Evolutionary conservation across 2,329 filamentous ascomycete genomes (phyloP).

Genomic region (Fusarium sp.): DNA sequence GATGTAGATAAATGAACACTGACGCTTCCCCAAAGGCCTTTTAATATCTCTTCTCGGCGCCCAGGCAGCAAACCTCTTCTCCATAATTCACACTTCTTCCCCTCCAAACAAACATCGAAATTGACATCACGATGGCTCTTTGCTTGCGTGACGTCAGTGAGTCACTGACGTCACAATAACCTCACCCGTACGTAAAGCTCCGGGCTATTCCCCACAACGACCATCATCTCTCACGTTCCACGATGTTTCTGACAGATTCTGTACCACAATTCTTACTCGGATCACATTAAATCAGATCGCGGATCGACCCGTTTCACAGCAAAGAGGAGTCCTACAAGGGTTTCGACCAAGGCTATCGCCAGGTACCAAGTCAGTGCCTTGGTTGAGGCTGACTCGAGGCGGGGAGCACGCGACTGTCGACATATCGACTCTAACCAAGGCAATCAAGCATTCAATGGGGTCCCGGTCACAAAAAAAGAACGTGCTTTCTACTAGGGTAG

Average conservation of each 20-base stretch:
- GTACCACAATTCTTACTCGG: constrained; percentile 5
- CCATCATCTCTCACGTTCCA: constrained; percentile 15
- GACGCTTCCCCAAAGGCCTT: constrained; percentile 13
- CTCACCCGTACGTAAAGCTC: constrained; percentile 35
- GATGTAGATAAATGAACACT: not conserved
- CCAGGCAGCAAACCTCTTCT: not conserved
- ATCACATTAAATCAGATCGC: constrained; percentile 11
- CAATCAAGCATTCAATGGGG: constrained; percentile 4
- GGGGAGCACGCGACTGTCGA: constrained; percentile 4
- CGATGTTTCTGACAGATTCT: constrained; percentile 27
- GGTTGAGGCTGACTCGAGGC: constrained; percentile 13
- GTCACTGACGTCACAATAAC: constrained; percentile 41
- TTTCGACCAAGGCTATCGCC: constrained; percentile 17
- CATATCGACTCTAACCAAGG: constrained; percentile 15
- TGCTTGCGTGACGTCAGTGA: constrained; percentile 41
- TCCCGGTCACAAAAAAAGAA: not conserved
- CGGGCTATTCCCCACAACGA: constrained; percentile 32
- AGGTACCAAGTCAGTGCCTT: constrained; percentile 24
- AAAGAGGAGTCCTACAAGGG: constrained; percentile 17
- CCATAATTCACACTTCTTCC: constrained; percentile 1
- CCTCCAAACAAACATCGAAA: not conserved
- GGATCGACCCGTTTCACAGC: constrained; percentile 14
- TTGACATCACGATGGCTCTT: constrained; percentile 24
- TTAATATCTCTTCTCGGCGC: constrained; percentile 15
- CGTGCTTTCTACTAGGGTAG: not conserved